These are phyloP conservation scores for Sporothrix phasma DNA, from an alignment of 2,329 filamentous ascomycete species.

Conservation along the genomic window DNA sequence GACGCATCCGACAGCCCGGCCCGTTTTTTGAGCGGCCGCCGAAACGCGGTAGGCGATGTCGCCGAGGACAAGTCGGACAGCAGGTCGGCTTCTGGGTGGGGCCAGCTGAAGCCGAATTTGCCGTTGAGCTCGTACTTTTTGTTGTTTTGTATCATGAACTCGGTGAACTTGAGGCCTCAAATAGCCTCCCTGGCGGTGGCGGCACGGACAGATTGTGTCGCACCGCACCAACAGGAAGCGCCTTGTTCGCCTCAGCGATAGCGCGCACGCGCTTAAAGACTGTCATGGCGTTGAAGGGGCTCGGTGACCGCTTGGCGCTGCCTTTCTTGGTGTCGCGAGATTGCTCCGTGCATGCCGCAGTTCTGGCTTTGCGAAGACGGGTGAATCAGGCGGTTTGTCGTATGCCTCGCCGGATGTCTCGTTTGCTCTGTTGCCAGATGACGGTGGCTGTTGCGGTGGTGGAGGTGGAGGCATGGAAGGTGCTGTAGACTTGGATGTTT, in stretches of 20 bases:
- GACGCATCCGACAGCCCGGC: constrained; percentile 15
- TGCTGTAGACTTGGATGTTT: background rate
- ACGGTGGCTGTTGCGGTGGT: background rate
- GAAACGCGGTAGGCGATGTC: constrained; percentile 19
- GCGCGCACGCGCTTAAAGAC: constrained; percentile 49
- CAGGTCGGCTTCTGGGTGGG: constrained; percentile 21
- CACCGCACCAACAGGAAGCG: background rate
- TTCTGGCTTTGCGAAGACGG: constrained; percentile 49
- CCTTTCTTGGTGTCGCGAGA: constrained; percentile 28
- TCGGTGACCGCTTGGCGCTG: constrained; percentile 40
- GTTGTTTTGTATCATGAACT: constrained; percentile 42
- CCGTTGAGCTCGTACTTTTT: constrained; percentile 51
- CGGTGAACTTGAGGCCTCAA: constrained; percentile 47
- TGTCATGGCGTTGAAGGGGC: constrained; percentile 47
- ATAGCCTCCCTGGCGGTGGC: constrained; percentile 36
- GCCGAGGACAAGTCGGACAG: constrained; percentile 12
- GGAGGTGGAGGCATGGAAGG: background rate
- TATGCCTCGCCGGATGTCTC: background rate
- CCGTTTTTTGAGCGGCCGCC: constrained; percentile 16
- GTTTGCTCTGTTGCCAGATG: background rate
- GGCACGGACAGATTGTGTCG: constrained; percentile 15
- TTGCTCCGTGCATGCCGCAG: constrained; percentile 48
- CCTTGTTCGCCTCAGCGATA: background rate
- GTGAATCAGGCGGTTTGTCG: constrained; percentile 16
- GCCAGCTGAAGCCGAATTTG: constrained; percentile 39